A percentile compares a stretch with the other conserved stretches of the same genome.
phyloP scores from a whole-genome alignment of 2,329 filamentous ascomycete genomes.

The Colletotrichum sansevieriae region DNA sequence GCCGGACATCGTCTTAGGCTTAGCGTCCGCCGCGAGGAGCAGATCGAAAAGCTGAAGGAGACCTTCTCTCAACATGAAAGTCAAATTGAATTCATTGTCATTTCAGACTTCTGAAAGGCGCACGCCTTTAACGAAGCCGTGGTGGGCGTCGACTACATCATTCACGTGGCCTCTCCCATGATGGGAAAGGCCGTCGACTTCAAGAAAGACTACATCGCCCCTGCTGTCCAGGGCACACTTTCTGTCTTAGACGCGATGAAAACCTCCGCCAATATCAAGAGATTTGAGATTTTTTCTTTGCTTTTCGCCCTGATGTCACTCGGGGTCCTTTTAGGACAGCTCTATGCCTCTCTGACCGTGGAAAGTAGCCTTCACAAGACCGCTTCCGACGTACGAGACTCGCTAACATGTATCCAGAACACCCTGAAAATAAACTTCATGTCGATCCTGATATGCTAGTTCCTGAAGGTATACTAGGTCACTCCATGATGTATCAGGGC shows the following conservation, averaged over 20 bases:
- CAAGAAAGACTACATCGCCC: not conserved
- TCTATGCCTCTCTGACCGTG: not conserved
- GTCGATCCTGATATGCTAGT: constrained; percentile 21
- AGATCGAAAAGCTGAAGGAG: too few species aligned
- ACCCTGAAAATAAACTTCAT: not conserved
- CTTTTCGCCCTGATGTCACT: not conserved
- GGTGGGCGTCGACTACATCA: too few species aligned
- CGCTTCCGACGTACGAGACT: not conserved
- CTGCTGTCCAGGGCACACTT: constrained; percentile 11
- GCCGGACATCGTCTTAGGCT: too few species aligned
- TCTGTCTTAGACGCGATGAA: constrained; percentile 16
- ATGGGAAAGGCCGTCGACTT: too few species aligned
- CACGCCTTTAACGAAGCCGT: too few species aligned
- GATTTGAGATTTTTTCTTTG: constrained; percentile 13
- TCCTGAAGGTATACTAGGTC: not conserved
- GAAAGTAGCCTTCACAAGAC: not conserved
- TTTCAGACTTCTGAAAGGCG: too few species aligned
- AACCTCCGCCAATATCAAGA: not conserved
- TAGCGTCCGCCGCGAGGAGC: too few species aligned
- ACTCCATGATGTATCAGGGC: constrained; percentile 14
- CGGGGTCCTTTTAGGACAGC: not conserved
- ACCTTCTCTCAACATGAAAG: too few species aligned
- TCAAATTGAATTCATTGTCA: too few species aligned
- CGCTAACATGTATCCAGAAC: not conserved
- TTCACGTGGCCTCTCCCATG: too few species aligned